Percentiles rank a stretch among this genome's conserved stretches.
phyloP scores from a whole-genome alignment of 257 asterid genomes.

The Solanum chilense region DNA sequence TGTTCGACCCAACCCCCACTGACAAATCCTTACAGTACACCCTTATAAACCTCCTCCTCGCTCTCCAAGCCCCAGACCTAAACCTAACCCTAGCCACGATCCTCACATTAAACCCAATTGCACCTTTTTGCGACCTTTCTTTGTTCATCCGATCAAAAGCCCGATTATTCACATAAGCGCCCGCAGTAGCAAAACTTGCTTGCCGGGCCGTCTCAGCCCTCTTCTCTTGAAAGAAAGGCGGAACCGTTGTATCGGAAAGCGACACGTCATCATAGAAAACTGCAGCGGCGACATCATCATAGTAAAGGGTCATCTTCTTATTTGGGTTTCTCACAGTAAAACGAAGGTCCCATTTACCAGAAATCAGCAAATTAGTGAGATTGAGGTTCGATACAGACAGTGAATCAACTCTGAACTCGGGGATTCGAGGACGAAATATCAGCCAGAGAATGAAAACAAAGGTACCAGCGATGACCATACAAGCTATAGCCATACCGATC shows the following conservation, averaged over 20 bases:
- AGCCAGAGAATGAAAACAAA: constrained; percentile 72
- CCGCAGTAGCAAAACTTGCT: constrained; percentile 54
- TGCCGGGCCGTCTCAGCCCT: constrained; percentile 37
- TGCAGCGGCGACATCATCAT: constrained; percentile 35
- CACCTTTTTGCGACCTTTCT: constrained; percentile 28
- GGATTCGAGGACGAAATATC: constrained; percentile 74
- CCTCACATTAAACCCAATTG: constrained; percentile 46
- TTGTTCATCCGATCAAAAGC: constrained; percentile 35
- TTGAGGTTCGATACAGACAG: constrained; percentile 46
- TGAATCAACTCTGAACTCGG: constrained; percentile 65
- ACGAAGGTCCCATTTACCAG: constrained; percentile 39
- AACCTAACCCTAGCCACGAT: constrained; percentile 54
- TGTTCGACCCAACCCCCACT: constrained; percentile 26
- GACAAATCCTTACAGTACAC: constrained; percentile 60
- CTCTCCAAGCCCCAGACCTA: constrained; percentile 68
- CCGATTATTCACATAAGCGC: constrained; percentile 30
- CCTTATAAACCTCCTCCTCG: constrained; percentile 56
- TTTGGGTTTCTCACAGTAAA: constrained; percentile 75
- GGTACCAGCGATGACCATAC: constrained; percentile 39
- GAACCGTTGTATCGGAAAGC: constrained; percentile 38
- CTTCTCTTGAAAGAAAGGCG: constrained; percentile 63
- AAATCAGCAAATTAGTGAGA: constrained; percentile 25
- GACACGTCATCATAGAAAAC: constrained; percentile 16
- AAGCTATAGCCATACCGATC: constrained; percentile 38
- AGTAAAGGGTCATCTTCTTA: constrained; percentile 46